Percentiles rank a stretch among this genome's conserved stretches.
phyloP scores from a whole-genome alignment of 2,329 filamentous ascomycete species.

The Diaporthe eres region DNA sequence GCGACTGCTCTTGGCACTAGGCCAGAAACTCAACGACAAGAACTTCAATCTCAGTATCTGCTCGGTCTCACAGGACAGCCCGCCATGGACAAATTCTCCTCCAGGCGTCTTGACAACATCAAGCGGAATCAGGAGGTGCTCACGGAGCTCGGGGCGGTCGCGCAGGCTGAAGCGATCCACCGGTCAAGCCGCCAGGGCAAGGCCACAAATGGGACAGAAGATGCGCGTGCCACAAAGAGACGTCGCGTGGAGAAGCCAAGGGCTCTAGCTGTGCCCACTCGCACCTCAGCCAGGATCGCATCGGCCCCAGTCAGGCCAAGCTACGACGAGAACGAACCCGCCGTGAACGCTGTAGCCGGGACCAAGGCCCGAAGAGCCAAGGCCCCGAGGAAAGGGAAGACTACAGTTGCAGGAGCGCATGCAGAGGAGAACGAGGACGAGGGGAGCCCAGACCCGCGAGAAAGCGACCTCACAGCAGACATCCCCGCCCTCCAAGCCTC shows the following conservation, averaged over 20 bases:
- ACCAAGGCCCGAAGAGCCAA: neutral
- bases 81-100: slow-evolving; percentile 56
- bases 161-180: slow-evolving; percentile 47
- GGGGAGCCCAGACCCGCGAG: neutral
- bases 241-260: slow-evolving; percentile 21
- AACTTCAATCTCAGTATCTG: too few relatives aligned
- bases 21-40: too few relatives aligned
- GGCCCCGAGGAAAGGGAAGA: neutral
- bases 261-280: slow-evolving; percentile 51
- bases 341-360: neutral
- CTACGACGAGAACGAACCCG: slow-evolving; percentile 54
- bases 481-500: slow-evolving; percentile 47
- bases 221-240: slow-evolving; percentile 14
- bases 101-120: slow-evolving; percentile 62
- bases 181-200: slow-evolving; percentile 35
- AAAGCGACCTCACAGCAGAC: slow-evolving; percentile 33
- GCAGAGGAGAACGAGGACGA: neutral
- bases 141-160: slow-evolving; percentile 59
- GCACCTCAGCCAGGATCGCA: slow-evolving; percentile 64
- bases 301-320: slow-evolving; percentile 50
- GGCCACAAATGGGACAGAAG: too few relatives aligned
- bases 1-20: neutral
- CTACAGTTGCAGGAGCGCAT: neutral
- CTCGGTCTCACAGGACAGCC: neutral
- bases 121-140: slow-evolving; percentile 63